These are phyloP conservation scores for Urtica urens DNA, from an alignment of 306 rosid species.

Conservation along the genomic window DNA sequence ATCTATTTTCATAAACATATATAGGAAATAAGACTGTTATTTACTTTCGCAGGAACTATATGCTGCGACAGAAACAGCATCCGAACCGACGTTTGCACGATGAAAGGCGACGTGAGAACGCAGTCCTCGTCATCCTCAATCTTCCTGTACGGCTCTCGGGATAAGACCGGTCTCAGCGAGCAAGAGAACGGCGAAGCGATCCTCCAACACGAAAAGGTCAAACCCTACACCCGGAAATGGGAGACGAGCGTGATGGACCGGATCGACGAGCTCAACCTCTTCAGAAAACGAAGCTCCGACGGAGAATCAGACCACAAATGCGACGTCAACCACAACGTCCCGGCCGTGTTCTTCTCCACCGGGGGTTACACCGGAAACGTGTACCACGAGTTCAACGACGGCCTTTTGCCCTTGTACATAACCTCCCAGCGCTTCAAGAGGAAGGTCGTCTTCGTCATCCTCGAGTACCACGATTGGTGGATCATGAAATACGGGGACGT, in stretches of 20 bases:
- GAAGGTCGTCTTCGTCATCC: slow-evolving; percentile 79
- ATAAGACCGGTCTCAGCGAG: slow-evolving; percentile 12
- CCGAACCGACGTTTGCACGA: slow-evolving; percentile 72
- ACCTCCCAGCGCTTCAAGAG: slow-evolving; percentile 72
- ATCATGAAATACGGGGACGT: slow-evolving; percentile 65
- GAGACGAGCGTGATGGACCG: slow-evolving; percentile 68
- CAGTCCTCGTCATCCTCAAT: slow-evolving; percentile 52
- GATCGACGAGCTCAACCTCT: slow-evolving; percentile 52
- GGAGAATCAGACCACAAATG: slow-evolving; percentile 26
- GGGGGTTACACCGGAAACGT: slow-evolving; percentile 98
- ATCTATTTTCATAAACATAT: too few species aligned
- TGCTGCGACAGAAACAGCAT: slow-evolving; percentile 71
- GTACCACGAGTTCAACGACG: slow-evolving; percentile 94
- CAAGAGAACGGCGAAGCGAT: slow-evolving; percentile 14
- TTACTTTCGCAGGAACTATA: slow-evolving; percentile 45
- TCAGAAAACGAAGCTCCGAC: slow-evolving; percentile 33
- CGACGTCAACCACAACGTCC: slow-evolving; percentile 66
- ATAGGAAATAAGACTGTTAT: too few species aligned
- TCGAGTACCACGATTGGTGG: slow-evolving; percentile 91
- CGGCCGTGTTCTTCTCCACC: slow-evolving; percentile 81
- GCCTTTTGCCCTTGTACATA: slow-evolving; percentile 70
- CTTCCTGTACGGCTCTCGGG: slow-evolving; percentile 43
- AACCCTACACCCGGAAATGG: slow-evolving; percentile 91
- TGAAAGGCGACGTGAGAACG: slow-evolving; percentile 90
- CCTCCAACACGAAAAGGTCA: slow-evolving; percentile 52